Evolutionary conservation across 1,139 yeast species (phyloP).

Genomic region (Suhomyces guaymorum): DNA sequence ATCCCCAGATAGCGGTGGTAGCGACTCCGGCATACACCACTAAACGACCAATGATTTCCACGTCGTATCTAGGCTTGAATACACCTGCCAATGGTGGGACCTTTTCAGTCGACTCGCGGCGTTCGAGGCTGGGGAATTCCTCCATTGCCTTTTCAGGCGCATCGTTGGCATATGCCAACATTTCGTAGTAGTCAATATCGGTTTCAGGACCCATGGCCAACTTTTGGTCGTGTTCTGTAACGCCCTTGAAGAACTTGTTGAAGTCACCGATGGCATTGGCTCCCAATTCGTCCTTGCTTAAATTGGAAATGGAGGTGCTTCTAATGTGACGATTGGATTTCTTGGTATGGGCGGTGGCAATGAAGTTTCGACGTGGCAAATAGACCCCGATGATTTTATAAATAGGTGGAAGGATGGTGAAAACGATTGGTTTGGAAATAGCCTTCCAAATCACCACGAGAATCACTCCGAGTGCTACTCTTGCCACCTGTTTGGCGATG

Average conservation of each 20-base stretch:
- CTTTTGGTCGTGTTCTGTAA: slow-evolving; percentile 25
- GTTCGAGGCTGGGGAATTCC: slow-evolving; percentile 13
- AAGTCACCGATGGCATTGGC: slow-evolving; percentile 37
- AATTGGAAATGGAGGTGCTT: slow-evolving; percentile 42
- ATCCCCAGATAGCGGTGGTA: slow-evolving; percentile 47
- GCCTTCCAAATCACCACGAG: slow-evolving; percentile 71
- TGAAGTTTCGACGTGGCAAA: slow-evolving; percentile 43
- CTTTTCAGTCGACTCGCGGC: slow-evolving; percentile 6
- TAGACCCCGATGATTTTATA: slow-evolving; percentile 45
- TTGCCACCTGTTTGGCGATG: slow-evolving; percentile 33
- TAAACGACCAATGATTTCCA: slow-evolving; percentile 71
- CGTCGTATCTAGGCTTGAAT: slow-evolving; percentile 61
- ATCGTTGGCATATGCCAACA: slow-evolving; percentile 33
- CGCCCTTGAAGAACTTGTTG: slow-evolving; percentile 33
- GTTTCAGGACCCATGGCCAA: slow-evolving; percentile 42
- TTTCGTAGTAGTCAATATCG: slow-evolving; percentile 47
- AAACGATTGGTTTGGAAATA: slow-evolving; percentile 61
- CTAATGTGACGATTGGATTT: slow-evolving; percentile 40
- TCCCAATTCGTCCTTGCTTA: slow-evolving; percentile 23
- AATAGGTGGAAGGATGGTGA: slow-evolving; percentile 49
- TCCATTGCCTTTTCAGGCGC: slow-evolving; percentile 11
- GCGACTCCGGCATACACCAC: slow-evolving; percentile 77
- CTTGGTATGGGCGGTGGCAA: slow-evolving; percentile 43
- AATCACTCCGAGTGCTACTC: slow-evolving; percentile 59
- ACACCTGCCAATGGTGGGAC: slow-evolving; percentile 30